A percentile compares a stretch with the other conserved stretches of the same genome.
phyloP scores from a whole-genome alignment of 345 rosid genomes.

The Eucalyptus marginata region DNA sequence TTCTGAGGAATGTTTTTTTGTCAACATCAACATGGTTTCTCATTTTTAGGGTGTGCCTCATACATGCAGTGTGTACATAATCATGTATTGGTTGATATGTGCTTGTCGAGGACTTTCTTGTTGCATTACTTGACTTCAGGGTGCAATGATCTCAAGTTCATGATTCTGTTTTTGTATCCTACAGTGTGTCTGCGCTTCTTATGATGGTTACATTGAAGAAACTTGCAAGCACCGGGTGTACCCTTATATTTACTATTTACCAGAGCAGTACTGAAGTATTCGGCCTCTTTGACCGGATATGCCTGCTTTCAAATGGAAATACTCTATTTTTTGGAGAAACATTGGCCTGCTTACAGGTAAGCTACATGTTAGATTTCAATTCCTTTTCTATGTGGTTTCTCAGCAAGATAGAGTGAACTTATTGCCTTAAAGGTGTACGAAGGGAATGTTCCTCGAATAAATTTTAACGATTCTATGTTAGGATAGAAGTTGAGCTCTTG shows the following conservation, averaged over 20 bases:
- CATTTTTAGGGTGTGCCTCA: not conserved
- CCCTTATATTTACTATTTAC: constrained; percentile 76
- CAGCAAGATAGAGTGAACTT: not conserved
- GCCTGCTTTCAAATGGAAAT: constrained; percentile 96
- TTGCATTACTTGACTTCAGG: not conserved
- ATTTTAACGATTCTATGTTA: not conserved
- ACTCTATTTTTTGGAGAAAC: constrained; percentile 97
- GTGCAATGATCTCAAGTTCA: not conserved
- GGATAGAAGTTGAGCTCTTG: not conserved
- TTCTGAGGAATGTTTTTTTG: not conserved
- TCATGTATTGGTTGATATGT: not conserved
- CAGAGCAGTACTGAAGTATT: constrained; percentile 99
- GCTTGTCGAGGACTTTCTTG: not conserved
- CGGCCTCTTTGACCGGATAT: constrained; percentile 96
- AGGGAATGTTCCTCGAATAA: not conserved
- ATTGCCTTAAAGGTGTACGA: not conserved
- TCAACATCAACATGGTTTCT: not conserved
- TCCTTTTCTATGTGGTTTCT: not conserved
- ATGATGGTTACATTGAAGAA: constrained; percentile 99
- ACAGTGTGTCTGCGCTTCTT: constrained; percentile 93
- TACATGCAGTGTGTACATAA: not conserved
- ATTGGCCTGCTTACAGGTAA: constrained; percentile 94
- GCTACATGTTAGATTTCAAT: not conserved
- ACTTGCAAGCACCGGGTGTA: constrained; percentile 95
- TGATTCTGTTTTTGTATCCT: not conserved